Conservation (phyloP, 345 rosid species). For the Dipteronia dyeriana region DNA sequence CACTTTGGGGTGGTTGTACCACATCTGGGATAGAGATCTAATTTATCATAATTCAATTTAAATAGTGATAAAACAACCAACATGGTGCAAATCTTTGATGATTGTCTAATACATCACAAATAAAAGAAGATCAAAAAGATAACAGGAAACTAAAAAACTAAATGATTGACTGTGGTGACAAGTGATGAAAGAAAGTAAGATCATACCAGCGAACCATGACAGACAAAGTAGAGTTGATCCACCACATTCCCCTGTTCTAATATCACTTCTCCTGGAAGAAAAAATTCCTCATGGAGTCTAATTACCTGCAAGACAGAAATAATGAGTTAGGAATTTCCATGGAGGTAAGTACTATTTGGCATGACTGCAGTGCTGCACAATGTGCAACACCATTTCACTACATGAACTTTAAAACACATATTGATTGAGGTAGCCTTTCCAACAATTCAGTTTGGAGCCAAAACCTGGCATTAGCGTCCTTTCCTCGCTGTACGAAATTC, state of each 20-base stretch:
- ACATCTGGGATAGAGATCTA: neutral
- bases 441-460: neutral
- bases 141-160: neutral
- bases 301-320: slow-evolving; percentile 47
- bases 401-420: neutral
- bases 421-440: slow-evolving; percentile 3
- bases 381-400: neutral
- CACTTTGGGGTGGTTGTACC: neutral
- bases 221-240: slow-evolving; percentile 91
- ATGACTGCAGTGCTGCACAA: neutral
- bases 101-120: too few relatives aligned
- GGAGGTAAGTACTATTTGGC: neutral
- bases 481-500: neutral
- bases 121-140: neutral
- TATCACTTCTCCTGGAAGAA: slow-evolving; percentile 94
- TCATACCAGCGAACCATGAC: slow-evolving; percentile 83
- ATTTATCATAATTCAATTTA: neutral
- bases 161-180: neutral
- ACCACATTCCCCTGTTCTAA: slow-evolving; percentile 88
- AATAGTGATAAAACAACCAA: neutral
- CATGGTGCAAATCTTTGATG: neutral
- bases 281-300: slow-evolving; percentile 93
- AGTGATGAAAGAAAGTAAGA: slow-evolving; percentile 3
- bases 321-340: neutral
- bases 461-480: neutral